Percentiles rank a stretch among this genome's conserved stretches.
Conservation (phyloP, 2,329 filamentous ascomycete species). For the Beauveria bassiana region DNA sequence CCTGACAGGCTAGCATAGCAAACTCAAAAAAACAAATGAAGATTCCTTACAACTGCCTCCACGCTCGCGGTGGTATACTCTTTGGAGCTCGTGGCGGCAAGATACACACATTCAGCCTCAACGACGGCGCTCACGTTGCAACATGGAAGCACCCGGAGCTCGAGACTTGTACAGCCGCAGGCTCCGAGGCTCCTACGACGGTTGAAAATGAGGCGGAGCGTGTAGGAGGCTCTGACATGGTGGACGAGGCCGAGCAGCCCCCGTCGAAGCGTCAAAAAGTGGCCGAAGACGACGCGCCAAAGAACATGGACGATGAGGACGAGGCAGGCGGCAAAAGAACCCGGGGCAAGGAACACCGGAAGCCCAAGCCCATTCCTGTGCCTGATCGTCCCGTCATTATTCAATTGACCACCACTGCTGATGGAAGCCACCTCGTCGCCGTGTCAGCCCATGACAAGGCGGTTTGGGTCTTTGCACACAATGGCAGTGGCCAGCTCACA, state of each 20-base stretch:
- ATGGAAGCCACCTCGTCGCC: slow-evolving; percentile 63
- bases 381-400: slow-evolving; percentile 58
- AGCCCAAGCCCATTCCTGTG: slow-evolving; percentile 23
- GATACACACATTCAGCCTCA: slow-evolving; percentile 59
- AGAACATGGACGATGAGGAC: background rate
- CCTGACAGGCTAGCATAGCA: background rate
- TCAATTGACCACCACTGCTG: slow-evolving; percentile 54
- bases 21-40: slow-evolving; percentile 26
- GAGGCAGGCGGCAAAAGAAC: slow-evolving; percentile 20
- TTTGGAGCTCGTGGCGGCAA: slow-evolving; percentile 67
- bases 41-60: slow-evolving; percentile 59
- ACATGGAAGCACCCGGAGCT: slow-evolving; percentile 50
- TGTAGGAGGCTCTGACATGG: slow-evolving; percentile 13
- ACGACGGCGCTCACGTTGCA: slow-evolving; percentile 50
- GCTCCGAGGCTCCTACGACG: background rate
- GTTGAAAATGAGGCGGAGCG: slow-evolving; percentile 13
- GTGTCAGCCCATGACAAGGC: slow-evolving; percentile 89
- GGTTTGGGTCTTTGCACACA: slow-evolving; percentile 71
- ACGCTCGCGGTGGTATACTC: slow-evolving; percentile 48
- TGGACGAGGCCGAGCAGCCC: slow-evolving; percentile 23
- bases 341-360: slow-evolving; percentile 21
- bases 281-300: slow-evolving; percentile 16
- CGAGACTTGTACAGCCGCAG: slow-evolving; percentile 23
- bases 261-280: slow-evolving; percentile 30
- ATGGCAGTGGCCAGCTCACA: slow-evolving; percentile 50